These are phyloP conservation scores for Glaciozyma antarctica DNA, from an alignment of 768 basidiomycete genomes.

Conservation along the genomic window DNA sequence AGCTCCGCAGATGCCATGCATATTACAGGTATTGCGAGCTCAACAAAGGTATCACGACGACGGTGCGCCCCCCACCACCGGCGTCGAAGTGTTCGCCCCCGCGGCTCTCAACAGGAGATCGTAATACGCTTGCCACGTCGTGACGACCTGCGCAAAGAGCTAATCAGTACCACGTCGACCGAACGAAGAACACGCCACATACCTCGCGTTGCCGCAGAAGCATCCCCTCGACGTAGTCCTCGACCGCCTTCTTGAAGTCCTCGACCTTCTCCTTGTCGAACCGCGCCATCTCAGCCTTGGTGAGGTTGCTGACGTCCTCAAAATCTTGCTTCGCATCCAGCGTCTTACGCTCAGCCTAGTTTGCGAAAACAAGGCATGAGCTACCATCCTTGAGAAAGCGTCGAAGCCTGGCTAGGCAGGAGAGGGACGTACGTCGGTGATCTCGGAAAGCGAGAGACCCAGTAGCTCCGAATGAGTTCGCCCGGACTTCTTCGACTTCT, in stretches of 20 bases:
- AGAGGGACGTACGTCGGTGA: conserved; percentile 56
- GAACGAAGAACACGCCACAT: background rate
- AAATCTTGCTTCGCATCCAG: conserved; percentile 78
- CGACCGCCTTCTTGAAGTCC: conserved; percentile 78
- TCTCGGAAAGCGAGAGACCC: conserved; percentile 62
- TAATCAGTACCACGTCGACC: background rate
- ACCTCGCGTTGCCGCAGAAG: conserved; percentile 66
- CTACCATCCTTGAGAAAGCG: conserved; percentile 10
- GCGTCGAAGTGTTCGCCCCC: conserved; percentile 6
- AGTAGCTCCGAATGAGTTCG: conserved; percentile 60
- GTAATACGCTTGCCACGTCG: conserved; percentile 22
- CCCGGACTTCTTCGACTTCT: conserved; percentile 70
- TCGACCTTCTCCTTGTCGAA: conserved; percentile 90
- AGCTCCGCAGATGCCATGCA: too few species aligned
- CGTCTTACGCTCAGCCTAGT: conserved; percentile 71
- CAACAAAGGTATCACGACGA: too few species aligned
- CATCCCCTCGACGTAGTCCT: conserved; percentile 78
- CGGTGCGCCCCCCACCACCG: too few species aligned
- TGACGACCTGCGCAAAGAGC: conserved; percentile 6
- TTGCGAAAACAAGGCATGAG: conserved; percentile 15
- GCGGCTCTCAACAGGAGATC: conserved; percentile 14
- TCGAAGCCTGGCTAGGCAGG: background rate
- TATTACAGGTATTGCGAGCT: too few species aligned
- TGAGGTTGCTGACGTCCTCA: conserved; percentile 73
- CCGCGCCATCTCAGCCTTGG: conserved; percentile 77